Conservation (phyloP, 169 alveolate genomes). For the Cryptosporidium viatorum region DNA sequence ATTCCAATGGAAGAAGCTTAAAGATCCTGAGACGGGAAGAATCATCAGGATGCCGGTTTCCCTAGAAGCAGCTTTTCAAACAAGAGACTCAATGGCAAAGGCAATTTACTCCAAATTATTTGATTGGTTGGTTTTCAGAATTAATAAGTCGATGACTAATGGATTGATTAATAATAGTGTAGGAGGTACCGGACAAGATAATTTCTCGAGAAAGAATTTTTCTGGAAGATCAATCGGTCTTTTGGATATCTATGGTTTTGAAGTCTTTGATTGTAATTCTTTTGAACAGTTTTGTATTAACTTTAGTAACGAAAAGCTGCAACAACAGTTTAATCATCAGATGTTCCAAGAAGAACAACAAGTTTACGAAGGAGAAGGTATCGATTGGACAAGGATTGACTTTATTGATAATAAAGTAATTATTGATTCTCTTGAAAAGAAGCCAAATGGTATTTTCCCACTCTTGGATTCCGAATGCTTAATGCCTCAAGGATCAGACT, state of each 20-base stretch:
- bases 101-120: slow-evolving; percentile 81
- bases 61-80: slow-evolving; percentile 76
- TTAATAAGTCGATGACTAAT: slow-evolving; percentile 76
- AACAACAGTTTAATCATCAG: slow-evolving; percentile 88
- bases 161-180: slow-evolving; percentile 22
- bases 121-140: slow-evolving; percentile 81
- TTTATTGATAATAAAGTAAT: slow-evolving; percentile 86
- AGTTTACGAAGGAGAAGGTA: slow-evolving; percentile 86
- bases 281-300: slow-evolving; percentile 91
- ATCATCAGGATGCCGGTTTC: slow-evolving; percentile 73
- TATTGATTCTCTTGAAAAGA: slow-evolving; percentile 87
- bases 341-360: slow-evolving; percentile 86
- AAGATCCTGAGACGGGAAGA: slow-evolving; percentile 77
- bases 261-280: slow-evolving; percentile 84
- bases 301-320: slow-evolving; percentile 89
- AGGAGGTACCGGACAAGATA: slow-evolving; percentile 12
- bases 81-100: slow-evolving; percentile 83
- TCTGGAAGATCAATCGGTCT: slow-evolving; percentile 85
- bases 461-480: slow-evolving; percentile 83
- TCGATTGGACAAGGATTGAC: slow-evolving; percentile 85
- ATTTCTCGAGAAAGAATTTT: slow-evolving; percentile 8
- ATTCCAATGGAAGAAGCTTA: slow-evolving; percentile 77
- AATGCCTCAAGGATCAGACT: slow-evolving; percentile 82
- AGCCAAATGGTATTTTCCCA: slow-evolving; percentile 79
- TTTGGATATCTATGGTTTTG: slow-evolving; percentile 88